These are phyloP conservation scores for Xerocomus spinulosus DNA, from an alignment of 768 basidiomycete species.

Conservation along the genomic window DNA sequence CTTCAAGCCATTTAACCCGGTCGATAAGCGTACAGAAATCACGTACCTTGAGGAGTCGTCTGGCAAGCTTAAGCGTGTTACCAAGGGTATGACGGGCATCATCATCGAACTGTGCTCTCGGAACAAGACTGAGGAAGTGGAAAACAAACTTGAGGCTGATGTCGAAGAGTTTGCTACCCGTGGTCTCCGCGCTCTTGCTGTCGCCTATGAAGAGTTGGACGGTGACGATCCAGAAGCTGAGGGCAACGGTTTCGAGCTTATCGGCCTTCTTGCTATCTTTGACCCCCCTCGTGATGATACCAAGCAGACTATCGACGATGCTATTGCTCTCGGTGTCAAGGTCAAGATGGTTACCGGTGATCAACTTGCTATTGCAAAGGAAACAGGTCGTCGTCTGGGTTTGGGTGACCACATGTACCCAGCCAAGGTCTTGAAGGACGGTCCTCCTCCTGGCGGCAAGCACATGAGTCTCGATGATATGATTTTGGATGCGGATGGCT, in stretches of 20 bases:
- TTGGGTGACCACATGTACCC: slow-evolving; percentile 99
- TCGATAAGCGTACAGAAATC: slow-evolving; percentile 98
- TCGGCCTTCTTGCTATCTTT: slow-evolving; percentile 95
- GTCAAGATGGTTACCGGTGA: slow-evolving; percentile 99
- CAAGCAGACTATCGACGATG: slow-evolving; percentile 98
- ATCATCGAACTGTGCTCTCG: slow-evolving; percentile 96
- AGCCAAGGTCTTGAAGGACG: slow-evolving; percentile 97
- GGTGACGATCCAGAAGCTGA: slow-evolving; percentile 78
- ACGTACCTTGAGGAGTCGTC: slow-evolving; percentile 92
- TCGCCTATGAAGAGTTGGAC: slow-evolving; percentile 91
- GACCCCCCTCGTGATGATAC: slow-evolving; percentile 98
- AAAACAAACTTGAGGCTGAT: slow-evolving; percentile 88
- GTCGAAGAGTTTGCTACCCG: slow-evolving; percentile 94
- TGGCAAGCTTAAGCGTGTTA: slow-evolving; percentile 97
- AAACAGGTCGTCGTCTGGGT: slow-evolving; percentile 96
- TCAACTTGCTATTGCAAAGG: slow-evolving; percentile 99
- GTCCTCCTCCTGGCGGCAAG: slow-evolving; percentile 82
- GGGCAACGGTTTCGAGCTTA: slow-evolving; percentile 96
- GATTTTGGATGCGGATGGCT: slow-evolving; percentile 99
- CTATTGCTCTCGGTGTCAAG: slow-evolving; percentile 89
- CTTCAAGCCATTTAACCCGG: slow-evolving; percentile 99
- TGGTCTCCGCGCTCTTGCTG: slow-evolving; percentile 94
- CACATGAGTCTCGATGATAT: slow-evolving; percentile 88
- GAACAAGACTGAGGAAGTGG: slow-evolving; percentile 92
- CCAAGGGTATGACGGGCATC: slow-evolving; percentile 99